phyloP scores from a whole-genome alignment of 352 stramenopile species.

The Aphanomyces astaci region DNA sequence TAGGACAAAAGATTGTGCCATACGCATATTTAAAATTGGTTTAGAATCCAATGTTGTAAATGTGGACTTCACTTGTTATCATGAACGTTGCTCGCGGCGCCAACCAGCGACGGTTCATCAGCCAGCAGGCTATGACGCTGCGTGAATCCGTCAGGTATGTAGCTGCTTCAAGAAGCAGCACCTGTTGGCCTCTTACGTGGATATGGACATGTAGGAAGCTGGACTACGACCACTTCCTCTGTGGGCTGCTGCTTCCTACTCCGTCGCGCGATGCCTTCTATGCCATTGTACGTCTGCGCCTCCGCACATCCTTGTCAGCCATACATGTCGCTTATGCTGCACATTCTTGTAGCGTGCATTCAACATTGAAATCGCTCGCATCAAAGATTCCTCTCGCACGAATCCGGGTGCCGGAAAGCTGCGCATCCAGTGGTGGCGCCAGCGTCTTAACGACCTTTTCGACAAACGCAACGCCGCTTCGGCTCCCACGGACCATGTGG shows the following conservation, averaged over 20 bases:
- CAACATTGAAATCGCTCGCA: slow-evolving; percentile 84
- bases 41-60: slow-evolving; percentile 15
- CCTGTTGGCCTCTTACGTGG: neutral
- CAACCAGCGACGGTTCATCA: slow-evolving; percentile 19
- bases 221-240: slow-evolving; percentile 81
- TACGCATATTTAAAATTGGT: neutral
- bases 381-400: slow-evolving; percentile 82
- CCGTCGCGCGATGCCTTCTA: slow-evolving; percentile 62
- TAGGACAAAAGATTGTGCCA: neutral
- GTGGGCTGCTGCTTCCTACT: slow-evolving; percentile 58
- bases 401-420: slow-evolving; percentile 84
- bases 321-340: neutral
- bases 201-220: slow-evolving; percentile 41
- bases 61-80: neutral
- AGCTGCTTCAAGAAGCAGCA: neutral
- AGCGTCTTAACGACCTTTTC: slow-evolving; percentile 73
- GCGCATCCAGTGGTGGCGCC: slow-evolving; percentile 89
- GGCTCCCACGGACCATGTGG: slow-evolving; percentile 43
- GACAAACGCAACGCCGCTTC: slow-evolving; percentile 15
- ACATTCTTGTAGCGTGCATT: slow-evolving; percentile 52
- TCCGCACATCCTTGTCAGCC: neutral
- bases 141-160: slow-evolving; percentile 17
- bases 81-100: slow-evolving; percentile 9
- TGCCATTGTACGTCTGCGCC: slow-evolving; percentile 46
- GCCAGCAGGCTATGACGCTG: slow-evolving; percentile 11